Base-by-base conservation (phyloP, 2,329 filamentous ascomycete genomes). In the Aureobasidium sp. region DNA sequence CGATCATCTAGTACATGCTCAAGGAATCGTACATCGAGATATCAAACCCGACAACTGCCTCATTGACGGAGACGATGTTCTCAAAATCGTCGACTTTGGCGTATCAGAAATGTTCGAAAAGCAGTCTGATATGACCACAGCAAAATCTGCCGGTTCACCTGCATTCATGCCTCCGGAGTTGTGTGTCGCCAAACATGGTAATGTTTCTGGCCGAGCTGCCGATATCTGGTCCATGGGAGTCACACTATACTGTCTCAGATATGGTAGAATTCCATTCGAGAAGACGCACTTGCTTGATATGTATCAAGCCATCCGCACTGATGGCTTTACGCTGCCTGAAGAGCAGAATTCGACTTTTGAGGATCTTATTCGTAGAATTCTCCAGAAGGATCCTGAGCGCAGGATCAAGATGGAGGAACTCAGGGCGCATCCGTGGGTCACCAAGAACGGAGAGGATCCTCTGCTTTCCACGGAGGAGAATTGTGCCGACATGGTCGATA, bases 181-280 rank as follows among this genome's bases (percentile, higher is more conserved):
- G 13, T 99, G 94, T 70, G 86, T 92, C 27, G 84, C 86, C 8
- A 91, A 85, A 68, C 93, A 97, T 71, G 90, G 90, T 0, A 87
- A 92, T 66, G 87, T 97, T 1, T 93, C 90, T 3, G 94, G 94
- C 11, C 89, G 85, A 67, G 91, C 93, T 4, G 91, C 91, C 4
- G 94, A 99, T 74, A 91, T 99, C 59, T 99, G 94, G 94, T 96
- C 93, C 3, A 97, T 97, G 93, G 94, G 94, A 6, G 87, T 97
- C 9, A 96, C 92, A 1, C 79, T 99, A 2, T 97, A 93, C 72
- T 99, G 94, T 72, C 81, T 99, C 42, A 86, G 89, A 64, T 97
- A 96, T 69, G 94, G 94, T 34, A 81, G 79, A 54, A 87, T 99
- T 64, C 94, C 94, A 0, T 99, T 97, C 70, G 88, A 92, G 69